Percentiles rank a stretch among this genome's conserved stretches.
phyloP scores from a whole-genome alignment of 805 yeast genomes.

The Lachancea thermotolerans region DNA sequence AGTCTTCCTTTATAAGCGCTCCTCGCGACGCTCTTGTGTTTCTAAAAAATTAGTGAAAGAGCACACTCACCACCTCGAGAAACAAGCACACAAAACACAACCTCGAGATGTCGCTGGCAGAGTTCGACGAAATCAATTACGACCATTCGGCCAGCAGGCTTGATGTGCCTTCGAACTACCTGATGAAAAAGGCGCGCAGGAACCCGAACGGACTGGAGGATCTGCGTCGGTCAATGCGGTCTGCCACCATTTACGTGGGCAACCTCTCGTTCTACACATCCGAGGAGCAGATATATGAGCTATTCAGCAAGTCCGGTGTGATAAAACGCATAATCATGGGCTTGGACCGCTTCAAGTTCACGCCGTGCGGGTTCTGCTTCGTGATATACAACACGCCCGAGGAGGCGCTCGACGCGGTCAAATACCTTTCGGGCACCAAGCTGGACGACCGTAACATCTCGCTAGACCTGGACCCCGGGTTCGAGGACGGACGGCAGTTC shows the following conservation, averaged over 20 bases:
- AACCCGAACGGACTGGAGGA: conserved; percentile 49
- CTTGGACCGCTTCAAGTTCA: conserved; percentile 76
- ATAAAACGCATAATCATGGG: conserved; percentile 88
- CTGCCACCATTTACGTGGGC: conserved; percentile 85
- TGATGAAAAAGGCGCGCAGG: conserved; percentile 56
- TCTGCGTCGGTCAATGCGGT: conserved; percentile 55
- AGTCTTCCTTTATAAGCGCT: no score
- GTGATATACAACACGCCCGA: conserved; percentile 64
- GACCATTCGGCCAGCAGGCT: conserved; percentile 59
- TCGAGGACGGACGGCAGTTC: conserved; percentile 89
- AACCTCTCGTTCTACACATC: conserved; percentile 84
- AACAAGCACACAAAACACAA: not conserved
- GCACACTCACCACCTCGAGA: not conserved
- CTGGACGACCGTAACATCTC: conserved; percentile 77
- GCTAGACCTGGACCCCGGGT: conserved; percentile 94
- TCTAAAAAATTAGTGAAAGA: no score
- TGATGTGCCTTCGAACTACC: conserved; percentile 65
- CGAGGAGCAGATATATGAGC: conserved; percentile 88
- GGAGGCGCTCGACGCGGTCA: conserved; percentile 76
- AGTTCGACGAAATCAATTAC: conserved; percentile 49
- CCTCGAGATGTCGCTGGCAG: conserved; percentile 36
- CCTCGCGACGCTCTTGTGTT: no score
- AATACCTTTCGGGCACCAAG: conserved; percentile 73
- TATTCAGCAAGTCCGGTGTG: conserved; percentile 76
- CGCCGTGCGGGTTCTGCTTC: conserved; percentile 66